Base-by-base conservation (phyloP, 768 basidiomycete genomes). In the Boletus insuetus region DNA sequence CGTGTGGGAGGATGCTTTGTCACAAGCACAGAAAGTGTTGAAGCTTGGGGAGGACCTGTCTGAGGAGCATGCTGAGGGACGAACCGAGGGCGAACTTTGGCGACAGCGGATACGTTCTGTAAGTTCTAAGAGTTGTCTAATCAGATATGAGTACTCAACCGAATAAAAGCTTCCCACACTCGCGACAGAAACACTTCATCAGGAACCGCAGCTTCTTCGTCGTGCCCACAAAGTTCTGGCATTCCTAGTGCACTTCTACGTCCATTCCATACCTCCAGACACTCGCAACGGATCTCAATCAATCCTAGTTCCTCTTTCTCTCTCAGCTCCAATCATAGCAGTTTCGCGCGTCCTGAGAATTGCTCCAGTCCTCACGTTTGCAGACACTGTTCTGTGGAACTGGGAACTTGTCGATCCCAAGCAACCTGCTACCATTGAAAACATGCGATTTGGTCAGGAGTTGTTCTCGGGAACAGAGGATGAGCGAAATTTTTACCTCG, bases 351-450 rank as follows among this genome's bases (percentile, higher is more conserved):
- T 80, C 49, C 80, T 99, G 40, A 85, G 84, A 49, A 86, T 95
- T n/a, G 94, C 95, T 7, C 96, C 96, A 5, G 83, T 99, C 58
- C 77, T 98, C 60, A 99, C 95, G 0, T 99, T 94, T 67, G 91
- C 95, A 26, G 96, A 97, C 68, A 94, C 91, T 17, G 95, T 99
- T 14, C 80, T 98, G 2, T 99, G 93, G 92, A 97, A 98, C 68
- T 88, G 83, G 79, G 83, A 84, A 37, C 75, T 82, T 41, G 67
- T 81, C 51, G 76, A 87, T 64, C 76, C 86, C 22, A 69, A 71
- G 20, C 68, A 77, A 37, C 87, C 89, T 42, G 73, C 84, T 29
- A 82, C 87, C 44, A 66, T 79, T 45, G 80, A 83, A 61, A 98
- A 97, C 74, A 85, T 95, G 66, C 83, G 79, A 19, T 82, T 87